Conservation (phyloP, 2,329 filamentous ascomycete genomes). For the Zymoseptoria pseudotritici region DNA sequence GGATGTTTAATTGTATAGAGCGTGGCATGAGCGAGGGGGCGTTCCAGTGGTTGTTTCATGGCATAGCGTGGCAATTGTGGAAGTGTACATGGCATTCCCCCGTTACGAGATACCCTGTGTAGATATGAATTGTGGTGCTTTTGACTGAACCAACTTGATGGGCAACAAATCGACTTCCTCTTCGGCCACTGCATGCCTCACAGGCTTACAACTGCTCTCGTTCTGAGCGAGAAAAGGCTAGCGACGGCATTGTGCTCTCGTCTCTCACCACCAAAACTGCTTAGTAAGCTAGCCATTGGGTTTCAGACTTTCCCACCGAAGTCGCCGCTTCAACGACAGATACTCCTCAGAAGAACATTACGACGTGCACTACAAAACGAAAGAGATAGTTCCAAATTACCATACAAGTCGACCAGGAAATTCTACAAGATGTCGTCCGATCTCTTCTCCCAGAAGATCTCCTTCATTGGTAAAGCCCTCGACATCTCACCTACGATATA, state of each 20-base stretch:
- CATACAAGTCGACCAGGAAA: background rate
- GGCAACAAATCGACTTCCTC: no score
- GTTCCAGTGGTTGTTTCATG: no score
- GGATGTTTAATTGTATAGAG: background rate
- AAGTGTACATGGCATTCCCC: no score
- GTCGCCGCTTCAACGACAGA: background rate
- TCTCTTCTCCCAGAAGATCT: constrained; percentile 17
- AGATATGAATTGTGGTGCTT: background rate
- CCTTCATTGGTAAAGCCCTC: constrained; percentile 18
- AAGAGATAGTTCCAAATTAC: background rate
- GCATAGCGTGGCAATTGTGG: no score
- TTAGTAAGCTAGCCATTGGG: background rate
- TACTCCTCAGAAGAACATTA: no score
- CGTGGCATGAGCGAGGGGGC: background rate
- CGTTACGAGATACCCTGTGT: background rate
- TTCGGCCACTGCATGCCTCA: no score
- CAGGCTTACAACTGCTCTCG: no score
- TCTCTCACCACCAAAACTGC: background rate
- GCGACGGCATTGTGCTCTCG: background rate
- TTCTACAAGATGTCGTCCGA: constrained; percentile 9
- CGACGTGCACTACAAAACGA: background rate
- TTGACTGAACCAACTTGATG: no score
- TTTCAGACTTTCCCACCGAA: background rate
- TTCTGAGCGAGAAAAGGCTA: background rate
- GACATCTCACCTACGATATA: no score